A percentile compares a stretch with the other conserved stretches of the same genome.
phyloP scores from a whole-genome alignment of 768 basidiomycete species.

The Tephrocybe sp. region DNA sequence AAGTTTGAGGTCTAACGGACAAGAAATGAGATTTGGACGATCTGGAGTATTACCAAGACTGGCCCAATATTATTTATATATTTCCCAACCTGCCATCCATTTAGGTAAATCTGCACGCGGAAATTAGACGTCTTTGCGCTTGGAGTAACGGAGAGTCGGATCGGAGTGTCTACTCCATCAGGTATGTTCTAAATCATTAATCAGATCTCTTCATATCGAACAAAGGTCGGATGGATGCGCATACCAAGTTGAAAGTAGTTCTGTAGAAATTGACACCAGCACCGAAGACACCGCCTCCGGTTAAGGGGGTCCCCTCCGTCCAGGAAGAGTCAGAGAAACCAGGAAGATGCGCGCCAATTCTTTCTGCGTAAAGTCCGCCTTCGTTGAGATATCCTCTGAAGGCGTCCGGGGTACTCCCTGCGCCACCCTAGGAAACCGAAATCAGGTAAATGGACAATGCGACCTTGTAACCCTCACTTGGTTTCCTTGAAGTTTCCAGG shows the following conservation, averaged over 20 bases:
- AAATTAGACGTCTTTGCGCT: conserved; percentile 45
- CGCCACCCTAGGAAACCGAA: conserved; percentile 29
- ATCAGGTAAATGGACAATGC: neutral
- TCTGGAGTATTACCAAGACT: conserved; percentile 1
- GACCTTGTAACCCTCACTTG: conserved; percentile 18
- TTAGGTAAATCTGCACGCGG: conserved; percentile 49
- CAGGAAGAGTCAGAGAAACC: conserved; percentile 41
- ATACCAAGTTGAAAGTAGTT: conserved; percentile 40
- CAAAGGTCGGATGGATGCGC: conserved; percentile 4
- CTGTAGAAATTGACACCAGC: conserved; percentile 46
- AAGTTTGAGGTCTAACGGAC: conserved; percentile 39
- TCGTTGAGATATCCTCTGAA: conserved; percentile 51
- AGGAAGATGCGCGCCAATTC: conserved; percentile 52
- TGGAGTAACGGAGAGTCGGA: conserved; percentile 45
- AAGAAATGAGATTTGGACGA: neutral
- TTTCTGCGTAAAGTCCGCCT: conserved; percentile 49
- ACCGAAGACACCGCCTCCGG: conserved; percentile 27
- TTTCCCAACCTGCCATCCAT: conserved; percentile 56
- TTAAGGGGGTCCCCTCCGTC: conserved; percentile 32
- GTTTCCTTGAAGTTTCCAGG: conserved; percentile 46
- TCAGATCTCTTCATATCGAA: no score
- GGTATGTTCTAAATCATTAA: conserved; percentile 31
- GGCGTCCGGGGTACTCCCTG: conserved; percentile 40
- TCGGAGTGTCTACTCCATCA: conserved; percentile 41
- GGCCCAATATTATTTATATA: conserved; percentile 53